A percentile compares a stretch with the other conserved stretches of the same genome.
These are phyloP conservation scores for Clitopilus passeckerianus DNA, from an alignment of 768 basidiomycete genomes.

Conservation along the genomic window DNA sequence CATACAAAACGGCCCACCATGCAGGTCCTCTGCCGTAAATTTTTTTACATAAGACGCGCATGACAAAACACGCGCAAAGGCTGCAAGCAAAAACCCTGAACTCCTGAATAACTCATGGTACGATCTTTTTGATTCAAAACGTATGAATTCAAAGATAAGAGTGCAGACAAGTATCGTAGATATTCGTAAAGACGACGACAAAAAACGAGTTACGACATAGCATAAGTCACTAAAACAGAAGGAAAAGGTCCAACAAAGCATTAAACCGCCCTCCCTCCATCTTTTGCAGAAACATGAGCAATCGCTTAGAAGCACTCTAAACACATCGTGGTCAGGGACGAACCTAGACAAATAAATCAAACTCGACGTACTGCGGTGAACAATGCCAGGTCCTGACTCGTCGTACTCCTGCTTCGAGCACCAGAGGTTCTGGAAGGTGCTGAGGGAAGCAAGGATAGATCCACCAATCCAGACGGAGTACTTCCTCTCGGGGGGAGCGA, in stretches of 20 bases:
- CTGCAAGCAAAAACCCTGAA: neutral
- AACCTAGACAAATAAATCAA: neutral
- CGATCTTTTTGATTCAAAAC: neutral
- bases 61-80: neutral
- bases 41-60: neutral
- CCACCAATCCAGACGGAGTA: slow-evolving; percentile 97
- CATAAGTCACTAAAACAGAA: neutral
- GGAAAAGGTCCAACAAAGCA: neutral
- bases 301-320: slow-evolving; percentile 23
- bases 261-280: neutral
- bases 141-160: neutral
- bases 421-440: slow-evolving; percentile 97
- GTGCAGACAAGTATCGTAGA: neutral
- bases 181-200: slow-evolving; percentile 1
- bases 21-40: neutral
- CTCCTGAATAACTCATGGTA: neutral
- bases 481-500: slow-evolving; percentile 90
- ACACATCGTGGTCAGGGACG: neutral
- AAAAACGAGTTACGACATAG: neutral
- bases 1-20: neutral
- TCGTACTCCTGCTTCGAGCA: slow-evolving; percentile 92
- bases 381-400: slow-evolving; percentile 74
- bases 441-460: slow-evolving; percentile 81
- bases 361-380: slow-evolving; percentile 65
- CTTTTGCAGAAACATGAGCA: neutral